These are phyloP conservation scores for Grigorovia humatica DNA, from an alignment of 805 yeast species.

Conservation along the genomic window DNA sequence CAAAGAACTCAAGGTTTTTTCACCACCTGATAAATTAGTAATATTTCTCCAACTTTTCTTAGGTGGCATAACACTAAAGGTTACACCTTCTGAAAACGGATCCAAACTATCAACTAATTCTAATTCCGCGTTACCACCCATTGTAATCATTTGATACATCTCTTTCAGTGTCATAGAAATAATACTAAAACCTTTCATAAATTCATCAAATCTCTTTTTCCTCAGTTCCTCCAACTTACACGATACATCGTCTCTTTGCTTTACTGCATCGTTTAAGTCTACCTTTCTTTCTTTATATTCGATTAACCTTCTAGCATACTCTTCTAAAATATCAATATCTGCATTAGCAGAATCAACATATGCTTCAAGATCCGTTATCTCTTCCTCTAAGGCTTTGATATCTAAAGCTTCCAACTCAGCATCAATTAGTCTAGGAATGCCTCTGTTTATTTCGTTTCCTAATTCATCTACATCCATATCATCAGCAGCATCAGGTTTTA, in stretches of 20 bases:
- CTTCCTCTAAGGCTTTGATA: conserved; percentile 37
- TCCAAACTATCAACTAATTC: conserved; percentile 92
- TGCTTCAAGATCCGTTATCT: conserved; percentile 45
- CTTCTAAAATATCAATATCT: conserved; percentile 66
- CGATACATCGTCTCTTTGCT: conserved; percentile 53
- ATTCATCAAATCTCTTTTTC: conserved; percentile 70
- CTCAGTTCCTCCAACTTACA: conserved; percentile 56
- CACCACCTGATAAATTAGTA: conserved; percentile 93
- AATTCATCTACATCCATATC: conserved; percentile 25
- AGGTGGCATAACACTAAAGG: conserved; percentile 98
- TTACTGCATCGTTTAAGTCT: conserved; percentile 61
- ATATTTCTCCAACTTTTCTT: conserved; percentile 96
- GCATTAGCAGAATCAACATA: conserved; percentile 47
- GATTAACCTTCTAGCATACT: conserved; percentile 54
- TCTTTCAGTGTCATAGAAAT: conserved; percentile 85
- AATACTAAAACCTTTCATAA: conserved; percentile 82
- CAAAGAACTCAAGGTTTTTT: conserved; percentile 86
- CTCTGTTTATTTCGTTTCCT: conserved; percentile 14
- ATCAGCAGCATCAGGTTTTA: conserved; percentile 1
- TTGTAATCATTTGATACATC: conserved; percentile 97
- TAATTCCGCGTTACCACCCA: conserved; percentile 98
- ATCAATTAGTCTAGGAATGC: conserved; percentile 35
- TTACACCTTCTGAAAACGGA: conserved; percentile 95
- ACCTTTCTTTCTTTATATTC: conserved; percentile 56
- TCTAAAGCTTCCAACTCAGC: conserved; percentile 44